Percentiles rank a stretch among this genome's conserved stretches.
Conservation (phyloP, 2,329 filamentous ascomycete species). For the Colletotrichum simmondsii region DNA sequence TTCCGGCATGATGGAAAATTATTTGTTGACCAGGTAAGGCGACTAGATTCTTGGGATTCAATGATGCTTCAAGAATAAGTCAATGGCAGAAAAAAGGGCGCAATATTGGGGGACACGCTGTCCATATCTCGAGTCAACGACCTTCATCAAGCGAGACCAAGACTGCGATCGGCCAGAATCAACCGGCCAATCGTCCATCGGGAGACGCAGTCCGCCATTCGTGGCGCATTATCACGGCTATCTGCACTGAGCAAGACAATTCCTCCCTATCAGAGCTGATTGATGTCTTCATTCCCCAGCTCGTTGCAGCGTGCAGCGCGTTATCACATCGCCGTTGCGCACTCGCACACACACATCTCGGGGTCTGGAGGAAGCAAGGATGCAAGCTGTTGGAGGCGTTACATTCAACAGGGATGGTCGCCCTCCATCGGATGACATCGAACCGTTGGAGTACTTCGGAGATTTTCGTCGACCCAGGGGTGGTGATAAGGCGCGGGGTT, state of each 20-base stretch:
- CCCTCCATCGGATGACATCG: constrained; percentile 13
- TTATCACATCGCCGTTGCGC: not conserved
- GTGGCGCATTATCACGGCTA: not conserved
- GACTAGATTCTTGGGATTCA: not conserved
- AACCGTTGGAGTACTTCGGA: constrained; percentile 28
- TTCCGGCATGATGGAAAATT: constrained; percentile 38
- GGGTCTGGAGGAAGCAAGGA: not conserved
- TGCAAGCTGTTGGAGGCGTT: not conserved
- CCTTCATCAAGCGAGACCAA: no score
- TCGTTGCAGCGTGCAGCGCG: constrained; percentile 7
- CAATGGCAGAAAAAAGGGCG: not conserved
- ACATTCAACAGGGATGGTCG: not conserved
- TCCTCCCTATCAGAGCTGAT: not conserved
- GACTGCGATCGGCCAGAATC: constrained; percentile 3
- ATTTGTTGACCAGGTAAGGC: not conserved
- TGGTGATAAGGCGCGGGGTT: constrained; percentile 29
- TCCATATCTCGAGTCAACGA: not conserved
- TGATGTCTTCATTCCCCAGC: not conserved
- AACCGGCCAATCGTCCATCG: not conserved
- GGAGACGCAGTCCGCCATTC: not conserved
- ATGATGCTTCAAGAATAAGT: not conserved
- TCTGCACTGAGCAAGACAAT: not conserved
- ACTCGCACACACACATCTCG: not conserved
- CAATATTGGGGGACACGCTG: not conserved
- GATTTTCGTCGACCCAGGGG: not conserved